phyloP scores from a whole-genome alignment of 495 filamentous ascomycete species.

The Polyplosphaeria fusca region DNA sequence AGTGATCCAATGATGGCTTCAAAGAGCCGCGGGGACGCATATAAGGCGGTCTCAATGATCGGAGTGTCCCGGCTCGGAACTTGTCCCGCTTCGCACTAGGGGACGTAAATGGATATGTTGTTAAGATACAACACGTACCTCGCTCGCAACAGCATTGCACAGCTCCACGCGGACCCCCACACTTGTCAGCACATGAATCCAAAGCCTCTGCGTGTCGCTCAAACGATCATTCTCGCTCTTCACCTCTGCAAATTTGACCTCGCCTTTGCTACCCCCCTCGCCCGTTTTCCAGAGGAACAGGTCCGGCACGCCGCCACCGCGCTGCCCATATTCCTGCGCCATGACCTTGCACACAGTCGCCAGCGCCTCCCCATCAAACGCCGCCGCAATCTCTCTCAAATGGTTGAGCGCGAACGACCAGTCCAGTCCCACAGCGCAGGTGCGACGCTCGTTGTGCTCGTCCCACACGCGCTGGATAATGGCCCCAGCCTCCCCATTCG shows the following conservation, averaged over 20 bases:
- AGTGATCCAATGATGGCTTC: too few species aligned
- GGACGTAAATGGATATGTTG: too few species aligned
- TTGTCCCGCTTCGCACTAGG: too few species aligned
- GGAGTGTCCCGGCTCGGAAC: too few species aligned
- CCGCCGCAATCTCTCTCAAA: constrained; percentile 73
- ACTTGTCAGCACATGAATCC: constrained; percentile 87
- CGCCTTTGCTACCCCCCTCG: constrained; percentile 39
- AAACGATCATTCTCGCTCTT: constrained; percentile 94
- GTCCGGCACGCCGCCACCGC: constrained; percentile 88
- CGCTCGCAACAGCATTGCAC: constrained; percentile 79
- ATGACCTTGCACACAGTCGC: constrained; percentile 84
- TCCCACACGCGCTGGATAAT: constrained; percentile 66
- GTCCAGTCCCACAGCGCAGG: constrained; percentile 84
- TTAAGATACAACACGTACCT: too few species aligned
- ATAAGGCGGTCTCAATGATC: too few species aligned
- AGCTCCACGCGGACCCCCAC: constrained; percentile 84
- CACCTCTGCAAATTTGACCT: constrained; percentile 84
- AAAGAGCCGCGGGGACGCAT: too few species aligned
- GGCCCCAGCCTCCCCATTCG: constrained; percentile 52
- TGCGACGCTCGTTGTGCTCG: constrained; percentile 61
- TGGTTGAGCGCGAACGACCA: constrained; percentile 86
- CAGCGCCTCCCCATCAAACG: constrained; percentile 75
- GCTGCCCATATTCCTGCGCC: constrained; percentile 86
- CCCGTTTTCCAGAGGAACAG: constrained; percentile 75
- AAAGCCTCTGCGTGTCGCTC: constrained; percentile 93